Percentiles rank a stretch among this genome's conserved stretches.
Evolutionary conservation across 176 grass and related monocot species (phyloP).

Genomic region (Alloteropsis semialata): DNA sequence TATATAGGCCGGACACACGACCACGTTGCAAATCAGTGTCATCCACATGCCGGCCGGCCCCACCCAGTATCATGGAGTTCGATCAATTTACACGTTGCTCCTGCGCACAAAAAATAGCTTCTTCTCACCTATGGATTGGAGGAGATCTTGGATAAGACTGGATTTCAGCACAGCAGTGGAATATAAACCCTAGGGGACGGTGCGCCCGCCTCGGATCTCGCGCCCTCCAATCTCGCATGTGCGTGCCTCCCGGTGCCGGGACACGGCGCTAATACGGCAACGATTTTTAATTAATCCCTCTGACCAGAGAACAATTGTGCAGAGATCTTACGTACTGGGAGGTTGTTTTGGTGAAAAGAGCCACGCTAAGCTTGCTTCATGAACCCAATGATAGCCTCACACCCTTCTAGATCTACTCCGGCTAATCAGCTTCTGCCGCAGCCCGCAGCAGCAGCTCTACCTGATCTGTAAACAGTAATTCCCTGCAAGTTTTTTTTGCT

Average conservation of each 20-base stretch:
- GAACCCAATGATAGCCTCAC: slow-evolving; percentile 4
- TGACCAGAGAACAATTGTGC: not conserved
- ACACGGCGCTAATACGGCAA: slow-evolving; percentile 13
- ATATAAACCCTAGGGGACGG: not conserved
- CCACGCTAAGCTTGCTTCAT: not conserved
- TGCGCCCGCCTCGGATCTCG: slow-evolving; percentile 30
- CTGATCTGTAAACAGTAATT: not conserved
- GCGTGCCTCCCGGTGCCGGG: slow-evolving; percentile 22
- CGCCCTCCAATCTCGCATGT: slow-evolving; percentile 29
- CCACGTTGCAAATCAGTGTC: slow-evolving; percentile 21
- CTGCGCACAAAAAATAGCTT: not conserved
- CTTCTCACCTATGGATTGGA: not conserved
- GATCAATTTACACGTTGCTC: not conserved
- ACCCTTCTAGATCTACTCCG: slow-evolving; percentile 33
- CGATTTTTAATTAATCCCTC: not conserved
- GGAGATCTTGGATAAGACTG: slow-evolving; percentile 1
- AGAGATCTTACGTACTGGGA: not conserved
- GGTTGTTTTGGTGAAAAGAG: slow-evolving; percentile 19
- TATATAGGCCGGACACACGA: not conserved
- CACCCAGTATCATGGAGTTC: not conserved
- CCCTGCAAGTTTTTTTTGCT: not conserved
- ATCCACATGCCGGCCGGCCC: slow-evolving; percentile 12
- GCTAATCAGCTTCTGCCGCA: not conserved
- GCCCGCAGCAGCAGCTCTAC: not conserved
- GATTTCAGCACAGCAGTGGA: not conserved